Percentiles rank a stretch among this genome's conserved stretches.
phyloP scores from a whole-genome alignment of 2,329 filamentous ascomycete genomes.

The Amylocarpus encephaloides region DNA sequence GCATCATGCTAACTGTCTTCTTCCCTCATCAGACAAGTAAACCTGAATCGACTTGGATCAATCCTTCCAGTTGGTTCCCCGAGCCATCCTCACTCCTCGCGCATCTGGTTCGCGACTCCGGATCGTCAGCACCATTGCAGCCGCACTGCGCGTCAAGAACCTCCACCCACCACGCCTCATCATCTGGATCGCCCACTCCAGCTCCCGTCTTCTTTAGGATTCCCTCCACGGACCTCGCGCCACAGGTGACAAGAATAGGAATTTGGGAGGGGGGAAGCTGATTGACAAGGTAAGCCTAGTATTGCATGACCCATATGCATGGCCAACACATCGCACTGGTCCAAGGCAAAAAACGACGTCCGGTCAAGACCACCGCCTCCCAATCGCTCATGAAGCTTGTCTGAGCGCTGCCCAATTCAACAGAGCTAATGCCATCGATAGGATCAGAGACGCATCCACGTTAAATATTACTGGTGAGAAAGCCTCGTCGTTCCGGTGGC shows the following conservation, averaged over 20 bases:
- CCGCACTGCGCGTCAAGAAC: conserved; percentile 21
- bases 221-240: conserved; percentile 18
- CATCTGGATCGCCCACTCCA: conserved; percentile 16
- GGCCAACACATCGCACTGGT: conserved; percentile 32
- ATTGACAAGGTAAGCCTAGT: conserved; percentile 32
- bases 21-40: neutral
- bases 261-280: conserved; percentile 25
- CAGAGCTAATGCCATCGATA: conserved; percentile 30
- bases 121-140: conserved; percentile 8
- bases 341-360: conserved; percentile 26
- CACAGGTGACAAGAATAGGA: conserved; percentile 24
- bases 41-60: neutral
- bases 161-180: conserved; percentile 11
- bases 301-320: conserved; percentile 29
- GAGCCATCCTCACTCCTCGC: neutral
- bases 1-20: neutral
- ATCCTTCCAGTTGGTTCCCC: neutral
- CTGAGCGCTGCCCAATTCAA: conserved; percentile 22
- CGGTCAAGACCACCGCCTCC: conserved; percentile 23
- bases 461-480: conserved; percentile 24
- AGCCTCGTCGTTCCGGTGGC: conserved; percentile 21
- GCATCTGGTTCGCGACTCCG: conserved; percentile 9
- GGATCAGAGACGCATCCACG: conserved; percentile 22
- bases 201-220: conserved; percentile 12
- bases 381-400: conserved; percentile 24